Evolutionary conservation across 208 protist species (phyloP), one percentile per base, ranked within the genome.

Genomic region (Vickermania ingenoplastis): DNA sequence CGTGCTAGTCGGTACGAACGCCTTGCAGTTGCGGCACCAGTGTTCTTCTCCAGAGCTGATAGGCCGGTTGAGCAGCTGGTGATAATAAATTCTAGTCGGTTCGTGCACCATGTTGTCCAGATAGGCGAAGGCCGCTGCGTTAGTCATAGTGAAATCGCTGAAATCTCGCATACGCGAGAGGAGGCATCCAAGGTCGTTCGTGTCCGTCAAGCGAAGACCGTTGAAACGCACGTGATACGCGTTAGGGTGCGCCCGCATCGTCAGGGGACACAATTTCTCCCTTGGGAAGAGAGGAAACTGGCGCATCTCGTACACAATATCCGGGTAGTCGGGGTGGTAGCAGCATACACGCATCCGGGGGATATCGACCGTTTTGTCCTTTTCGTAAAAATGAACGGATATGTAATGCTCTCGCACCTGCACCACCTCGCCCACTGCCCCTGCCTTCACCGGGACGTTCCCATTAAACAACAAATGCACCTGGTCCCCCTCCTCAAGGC

Each of bases 1-100:
- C 21, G 36, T 54, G 2, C 28, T 53, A 0, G 80, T 79, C 21
- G 79, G 64, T 7, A 95, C 75, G 50, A 91, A 91, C 5, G 71
- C 61, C 61, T 95, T 95, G 70, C 89, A 95, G 71, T 95, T 95
- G 51, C 84, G 81, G 69, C 89, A 95, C 84, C 86, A 95, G 64
- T 91, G 81, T 78, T 93, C 80, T 28, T 28, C 56, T 3, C 69
- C 72, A 3, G 61, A 53, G 26, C 58, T 36, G 53, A 91, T 50
- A n/a, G 84, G 72, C 41, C 41, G 24, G 11, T 71, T 57, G 17
- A 63, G 57, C 54, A 89, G 74, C 60, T 79, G 69, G 64, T 84
- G 75, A 66, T 93, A 95, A 67, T 90, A 92, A 62, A 95, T 90
- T 27, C 86, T 81, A 28, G 89, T 95, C 21, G 89, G 84, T 63